These are phyloP conservation scores for Plectosphaerella cucumerina DNA, from an alignment of 2,329 filamentous ascomycete species.

Conservation along the genomic window DNA sequence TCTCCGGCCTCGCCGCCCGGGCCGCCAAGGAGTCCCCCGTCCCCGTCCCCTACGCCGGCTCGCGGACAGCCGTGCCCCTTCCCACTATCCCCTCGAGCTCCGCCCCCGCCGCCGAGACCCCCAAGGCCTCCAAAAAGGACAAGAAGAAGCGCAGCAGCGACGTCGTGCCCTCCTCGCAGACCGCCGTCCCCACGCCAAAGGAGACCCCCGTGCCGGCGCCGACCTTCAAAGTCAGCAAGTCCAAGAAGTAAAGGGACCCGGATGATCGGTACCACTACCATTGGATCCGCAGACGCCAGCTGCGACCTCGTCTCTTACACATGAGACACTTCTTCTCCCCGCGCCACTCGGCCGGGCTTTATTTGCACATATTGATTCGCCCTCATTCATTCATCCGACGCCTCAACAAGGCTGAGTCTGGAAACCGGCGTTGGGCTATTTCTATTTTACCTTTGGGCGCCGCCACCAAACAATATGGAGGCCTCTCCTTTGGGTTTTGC, in stretches of 20 bases:
- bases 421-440: no score
- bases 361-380: no score
- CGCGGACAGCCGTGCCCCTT: slow-evolving; percentile 6
- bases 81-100: slow-evolving; percentile 1
- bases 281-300: no score
- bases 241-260: neutral
- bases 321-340: no score
- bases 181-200: slow-evolving; percentile 11
- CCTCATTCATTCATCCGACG: no score
- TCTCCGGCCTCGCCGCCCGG: slow-evolving; percentile 10
- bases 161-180: slow-evolving; percentile 8
- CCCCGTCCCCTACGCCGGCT: slow-evolving; percentile 7
- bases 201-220: slow-evolving; percentile 19
- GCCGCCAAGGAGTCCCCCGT: slow-evolving; percentile 23
- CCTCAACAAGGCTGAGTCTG: no score
- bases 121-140: slow-evolving; percentile 16
- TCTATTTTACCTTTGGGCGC: no score
- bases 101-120: slow-evolving; percentile 1
- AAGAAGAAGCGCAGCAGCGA: slow-evolving; percentile 11
- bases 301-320: no score
- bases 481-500: neutral
- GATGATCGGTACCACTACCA: neutral
- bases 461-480: no score
- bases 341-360: no score
- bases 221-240: neutral